These are phyloP conservation scores for Nephelium lappaceum DNA, from an alignment of 345 rosid species.

Conservation along the genomic window DNA sequence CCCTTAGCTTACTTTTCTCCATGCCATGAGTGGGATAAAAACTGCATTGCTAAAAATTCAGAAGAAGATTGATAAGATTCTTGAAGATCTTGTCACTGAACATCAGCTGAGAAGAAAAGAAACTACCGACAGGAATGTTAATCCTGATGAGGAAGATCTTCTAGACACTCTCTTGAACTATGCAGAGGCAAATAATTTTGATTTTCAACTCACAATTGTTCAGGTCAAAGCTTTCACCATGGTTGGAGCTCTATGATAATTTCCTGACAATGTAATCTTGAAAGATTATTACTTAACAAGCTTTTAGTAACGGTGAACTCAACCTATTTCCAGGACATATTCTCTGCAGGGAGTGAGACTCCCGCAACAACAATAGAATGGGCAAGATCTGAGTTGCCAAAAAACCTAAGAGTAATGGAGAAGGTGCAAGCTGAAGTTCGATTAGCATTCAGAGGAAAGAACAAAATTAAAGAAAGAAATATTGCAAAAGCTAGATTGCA, in stretches of 20 bases:
- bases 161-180: conserved; percentile 26
- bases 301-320: not conserved
- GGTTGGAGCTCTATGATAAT: not conserved
- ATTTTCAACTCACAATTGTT: conserved; percentile 12
- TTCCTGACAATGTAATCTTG: not conserved
- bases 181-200: conserved; percentile 4
- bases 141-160: conserved; percentile 16
- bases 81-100: conserved; percentile 7
- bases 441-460: conserved; percentile 12
- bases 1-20: conserved; percentile 22
- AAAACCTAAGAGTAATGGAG: conserved; percentile 15
- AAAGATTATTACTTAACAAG: not conserved
- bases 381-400: conserved; percentile 24
- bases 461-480: conserved; percentile 21
- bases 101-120: conserved; percentile 19
- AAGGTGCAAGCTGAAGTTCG: conserved; percentile 21
- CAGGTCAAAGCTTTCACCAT: conserved; percentile 16
- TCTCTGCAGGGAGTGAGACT: conserved; percentile 30
- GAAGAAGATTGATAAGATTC: conserved; percentile 19
- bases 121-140: not conserved
- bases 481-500: conserved; percentile 1
- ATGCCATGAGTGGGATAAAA: conserved; percentile 16
- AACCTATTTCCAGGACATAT: conserved; percentile 20
- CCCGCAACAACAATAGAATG: conserved; percentile 27
- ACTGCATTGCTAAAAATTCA: conserved; percentile 6